Evolutionary conservation across 1,139 yeast species (phyloP), one percentile per base, ranked within the genome.

Genomic region (Fermentozyma sake): DNA sequence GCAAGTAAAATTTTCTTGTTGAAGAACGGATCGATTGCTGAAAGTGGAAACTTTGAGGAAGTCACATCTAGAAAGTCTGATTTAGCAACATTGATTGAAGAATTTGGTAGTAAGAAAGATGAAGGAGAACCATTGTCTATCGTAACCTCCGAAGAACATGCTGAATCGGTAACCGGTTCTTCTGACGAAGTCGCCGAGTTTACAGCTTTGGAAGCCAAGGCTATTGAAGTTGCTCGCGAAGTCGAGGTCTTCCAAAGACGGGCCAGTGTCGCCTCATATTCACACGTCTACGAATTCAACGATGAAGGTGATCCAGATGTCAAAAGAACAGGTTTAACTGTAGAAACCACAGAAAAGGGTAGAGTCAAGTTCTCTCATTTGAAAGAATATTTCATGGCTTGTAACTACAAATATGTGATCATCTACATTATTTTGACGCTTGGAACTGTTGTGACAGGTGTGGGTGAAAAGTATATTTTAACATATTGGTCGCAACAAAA

Each of bases 51-150:
- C 13, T 59, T 41, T 34, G 47, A 48, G 2, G 31, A 31, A 7
- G 44, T 41, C 7, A 32, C 34, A 34, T 33, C 26, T 5, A 32
- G 32, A 16, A 33, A 36, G 16, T 31, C 37, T 10, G 45, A 38
- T 12, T 40, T 42, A 32, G 43, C 43, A 7, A 26, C 67, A 33
- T 67, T 91, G 48, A 74, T 91, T 35, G 65, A 65, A 29, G 96
- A 86, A 38, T 87, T 76, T 50, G 96, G 96, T 35, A 72, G 72
- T 38, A 69, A 69, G 30, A 59, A 56, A 25, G 50, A 33, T 7
- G 35, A 32, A 3, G 39, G 11, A 20, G n/a, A 4, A 6, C 16
- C 12, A 20, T 20, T 14, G n/a, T 12, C 15, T 11, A 20, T 7
- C n/a, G 2, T n/a, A n/a, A n/a, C 12, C 14, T 4, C 9, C 12